Evolutionary conservation across 2,329 filamentous ascomycete species (phyloP).

Genomic region (Phyllosticta paracitricarpa): DNA sequence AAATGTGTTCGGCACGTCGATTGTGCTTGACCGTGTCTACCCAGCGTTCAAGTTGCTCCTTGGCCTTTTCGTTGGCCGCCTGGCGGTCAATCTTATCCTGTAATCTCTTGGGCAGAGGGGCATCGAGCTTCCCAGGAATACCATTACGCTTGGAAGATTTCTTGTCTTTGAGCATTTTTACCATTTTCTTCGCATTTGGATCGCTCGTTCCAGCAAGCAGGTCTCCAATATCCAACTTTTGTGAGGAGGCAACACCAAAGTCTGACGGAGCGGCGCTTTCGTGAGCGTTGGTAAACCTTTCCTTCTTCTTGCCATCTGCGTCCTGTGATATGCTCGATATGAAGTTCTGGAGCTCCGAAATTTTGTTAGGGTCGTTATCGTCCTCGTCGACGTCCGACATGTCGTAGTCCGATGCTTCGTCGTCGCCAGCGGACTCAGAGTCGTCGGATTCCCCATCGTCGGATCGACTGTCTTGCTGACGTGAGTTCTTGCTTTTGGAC

Average conservation of each 20-base stretch:
- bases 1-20: constrained; percentile 77
- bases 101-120: constrained; percentile 74
- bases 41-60: constrained; percentile 84
- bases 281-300: constrained; percentile 35
- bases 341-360: constrained; percentile 57
- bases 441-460: constrained; percentile 46
- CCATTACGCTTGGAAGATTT: constrained; percentile 47
- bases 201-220: constrained; percentile 65
- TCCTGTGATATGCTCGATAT: constrained; percentile 53
- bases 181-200: constrained; percentile 63
- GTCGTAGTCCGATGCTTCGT: constrained; percentile 38
- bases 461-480: constrained; percentile 25
- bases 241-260: constrained; percentile 46
- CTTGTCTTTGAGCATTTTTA: constrained; percentile 63
- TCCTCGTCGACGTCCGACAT: constrained; percentile 40
- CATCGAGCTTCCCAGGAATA: constrained; percentile 61
- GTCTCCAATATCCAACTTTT: constrained; percentile 66
- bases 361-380: constrained; percentile 38
- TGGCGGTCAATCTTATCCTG: constrained; percentile 75
- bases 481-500: constrained; percentile 20
- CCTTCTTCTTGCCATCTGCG: constrained; percentile 23
- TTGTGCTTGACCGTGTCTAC: constrained; percentile 92
- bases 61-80: constrained; percentile 82
- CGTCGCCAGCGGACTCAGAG: constrained; percentile 35
- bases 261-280: constrained; percentile 55